Percentiles rank a stretch among this genome's conserved stretches.
phyloP scores from a whole-genome alignment of 306 rosid species.

The Trifolium fragiferum region DNA sequence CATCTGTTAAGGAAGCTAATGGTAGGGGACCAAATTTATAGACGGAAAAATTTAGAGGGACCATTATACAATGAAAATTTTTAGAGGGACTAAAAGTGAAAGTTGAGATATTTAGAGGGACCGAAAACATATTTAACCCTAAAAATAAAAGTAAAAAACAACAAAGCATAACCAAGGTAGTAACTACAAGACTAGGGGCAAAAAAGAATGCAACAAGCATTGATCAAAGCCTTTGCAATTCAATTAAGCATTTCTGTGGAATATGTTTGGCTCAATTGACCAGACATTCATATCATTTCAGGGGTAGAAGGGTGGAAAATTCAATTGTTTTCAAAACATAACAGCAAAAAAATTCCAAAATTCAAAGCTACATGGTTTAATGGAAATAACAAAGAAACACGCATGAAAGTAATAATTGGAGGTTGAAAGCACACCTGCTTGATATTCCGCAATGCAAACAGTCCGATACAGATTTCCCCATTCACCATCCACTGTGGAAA shows the following conservation, averaged over 20 bases:
- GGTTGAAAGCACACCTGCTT: conserved; percentile 70
- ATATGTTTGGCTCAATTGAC: conserved; percentile 19
- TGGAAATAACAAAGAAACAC: conserved; percentile 35
- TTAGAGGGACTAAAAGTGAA: too few species aligned
- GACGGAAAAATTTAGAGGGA: too few species aligned
- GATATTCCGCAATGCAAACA: conserved; percentile 86
- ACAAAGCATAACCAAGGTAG: conserved; percentile 11
- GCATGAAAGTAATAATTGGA: conserved; percentile 34
- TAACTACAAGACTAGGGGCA: background rate
- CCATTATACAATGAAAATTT: too few species aligned
- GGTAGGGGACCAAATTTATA: too few species aligned
- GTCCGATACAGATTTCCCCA: conserved; percentile 99
- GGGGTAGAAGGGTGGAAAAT: background rate
- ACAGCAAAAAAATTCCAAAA: conserved; percentile 9
- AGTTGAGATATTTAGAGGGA: too few species aligned
- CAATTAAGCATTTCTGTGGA: conserved; percentile 28
- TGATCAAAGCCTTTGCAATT: background rate
- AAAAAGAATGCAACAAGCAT: background rate
- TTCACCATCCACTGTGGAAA: conserved; percentile 95
- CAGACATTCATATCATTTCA: conserved; percentile 24
- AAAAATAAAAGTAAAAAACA: background rate
- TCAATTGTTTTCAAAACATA: conserved; percentile 26
- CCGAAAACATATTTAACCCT: too few species aligned
- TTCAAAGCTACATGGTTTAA: conserved; percentile 28
- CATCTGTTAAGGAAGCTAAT: too few species aligned